phyloP scores from a whole-genome alignment of 306 rosid species.

The Macrotyloma uniflorum region DNA sequence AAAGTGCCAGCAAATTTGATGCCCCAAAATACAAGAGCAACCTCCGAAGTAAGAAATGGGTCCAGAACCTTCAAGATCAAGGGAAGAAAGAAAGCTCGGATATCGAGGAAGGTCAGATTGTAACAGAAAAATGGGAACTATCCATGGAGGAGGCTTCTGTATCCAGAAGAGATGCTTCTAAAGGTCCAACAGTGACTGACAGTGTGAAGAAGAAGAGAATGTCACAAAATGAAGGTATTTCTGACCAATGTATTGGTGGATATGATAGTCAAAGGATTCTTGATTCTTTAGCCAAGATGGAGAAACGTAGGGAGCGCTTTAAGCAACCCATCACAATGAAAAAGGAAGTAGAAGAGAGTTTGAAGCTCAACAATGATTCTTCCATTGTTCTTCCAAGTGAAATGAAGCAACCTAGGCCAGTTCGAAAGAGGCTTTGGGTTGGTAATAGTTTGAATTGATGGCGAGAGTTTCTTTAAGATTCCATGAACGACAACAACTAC shows the following conservation, averaged over 20 bases:
- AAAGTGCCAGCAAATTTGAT: conserved; percentile 28
- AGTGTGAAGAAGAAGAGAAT: conserved; percentile 37
- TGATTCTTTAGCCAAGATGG: conserved; percentile 73
- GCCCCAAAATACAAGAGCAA: conserved; percentile 19
- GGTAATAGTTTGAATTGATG: conserved; percentile 34
- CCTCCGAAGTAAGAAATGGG: conserved; percentile 36
- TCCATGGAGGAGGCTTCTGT: conserved; percentile 4
- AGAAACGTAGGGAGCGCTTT: conserved; percentile 82
- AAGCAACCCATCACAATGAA: conserved; percentile 58
- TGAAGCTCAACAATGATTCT: conserved; percentile 44
- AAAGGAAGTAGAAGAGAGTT: conserved; percentile 52
- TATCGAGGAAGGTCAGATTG: conserved; percentile 64
- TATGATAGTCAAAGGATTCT: conserved; percentile 61
- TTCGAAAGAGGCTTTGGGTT: conserved; percentile 72
- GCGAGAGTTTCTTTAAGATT: neutral
- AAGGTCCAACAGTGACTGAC: conserved; percentile 23
- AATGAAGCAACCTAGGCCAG: conserved; percentile 58
- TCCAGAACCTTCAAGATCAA: conserved; percentile 39
- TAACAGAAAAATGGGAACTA: conserved; percentile 44
- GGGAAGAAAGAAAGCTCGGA: conserved; percentile 48
- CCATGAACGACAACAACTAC: conserved; percentile 3
- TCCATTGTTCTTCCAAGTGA: conserved; percentile 39
- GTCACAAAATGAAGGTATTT: conserved; percentile 24
- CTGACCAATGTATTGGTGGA: conserved; percentile 30
- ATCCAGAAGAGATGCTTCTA: conserved; percentile 43